These are phyloP conservation scores for Linnemannia elongata DNA, from an alignment of 192 early-diverging fungal genomes.

Conservation along the genomic window DNA sequence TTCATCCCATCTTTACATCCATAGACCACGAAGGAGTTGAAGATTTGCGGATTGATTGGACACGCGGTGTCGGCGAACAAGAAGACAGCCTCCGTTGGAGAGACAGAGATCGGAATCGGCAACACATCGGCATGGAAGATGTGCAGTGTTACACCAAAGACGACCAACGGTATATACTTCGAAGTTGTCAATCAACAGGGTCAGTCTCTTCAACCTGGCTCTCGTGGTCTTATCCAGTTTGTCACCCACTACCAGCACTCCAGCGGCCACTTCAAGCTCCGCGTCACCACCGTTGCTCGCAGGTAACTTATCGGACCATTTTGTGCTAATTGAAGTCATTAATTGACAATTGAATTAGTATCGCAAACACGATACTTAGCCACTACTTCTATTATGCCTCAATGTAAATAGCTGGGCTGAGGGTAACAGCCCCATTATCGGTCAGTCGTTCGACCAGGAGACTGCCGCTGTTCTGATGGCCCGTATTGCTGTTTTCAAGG, in stretches of 20 bases:
- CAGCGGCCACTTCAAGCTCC: constrained; percentile 88
- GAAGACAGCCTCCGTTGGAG: constrained; percentile 91
- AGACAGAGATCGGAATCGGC: constrained; percentile 98
- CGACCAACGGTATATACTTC: constrained; percentile 95
- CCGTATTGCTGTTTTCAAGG: constrained; percentile 97
- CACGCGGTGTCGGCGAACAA: constrained; percentile 93
- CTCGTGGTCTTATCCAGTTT: constrained; percentile 94
- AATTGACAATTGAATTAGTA: neutral
- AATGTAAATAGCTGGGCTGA: constrained; percentile 71
- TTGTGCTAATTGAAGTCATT: too few species aligned
- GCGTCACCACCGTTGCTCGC: constrained; percentile 96
- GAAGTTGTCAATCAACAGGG: constrained; percentile 94
- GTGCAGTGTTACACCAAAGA: constrained; percentile 87
- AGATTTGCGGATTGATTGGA: constrained; percentile 98
- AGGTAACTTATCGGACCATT: constrained; percentile 33
- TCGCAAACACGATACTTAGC: neutral
- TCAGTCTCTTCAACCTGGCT: constrained; percentile 85
- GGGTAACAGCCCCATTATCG: constrained; percentile 86
- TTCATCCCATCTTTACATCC: neutral
- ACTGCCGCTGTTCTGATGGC: constrained; percentile 98
- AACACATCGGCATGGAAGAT: constrained; percentile 97
- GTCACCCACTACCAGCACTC: constrained; percentile 97
- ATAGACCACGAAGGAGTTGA: constrained; percentile 93
- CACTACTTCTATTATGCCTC: neutral
- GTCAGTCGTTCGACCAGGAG: constrained; percentile 97